Base-by-base conservation (phyloP, 768 basidiomycete genomes). In the Trametes cinnabarina region DNA sequence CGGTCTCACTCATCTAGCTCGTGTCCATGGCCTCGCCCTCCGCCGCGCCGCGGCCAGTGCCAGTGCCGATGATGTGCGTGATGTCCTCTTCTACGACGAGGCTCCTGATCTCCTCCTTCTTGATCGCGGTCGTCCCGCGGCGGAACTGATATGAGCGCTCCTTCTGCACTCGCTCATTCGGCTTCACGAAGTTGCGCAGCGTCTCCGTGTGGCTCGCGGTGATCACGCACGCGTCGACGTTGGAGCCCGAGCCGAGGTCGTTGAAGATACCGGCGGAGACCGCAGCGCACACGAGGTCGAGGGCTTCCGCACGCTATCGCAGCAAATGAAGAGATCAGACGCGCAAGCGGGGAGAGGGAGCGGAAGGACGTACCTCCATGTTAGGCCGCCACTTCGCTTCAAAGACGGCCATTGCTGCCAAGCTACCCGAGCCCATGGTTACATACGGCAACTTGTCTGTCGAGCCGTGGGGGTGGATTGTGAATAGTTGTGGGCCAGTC, bases 371-470 rank as follows among this genome's bases (percentile, higher is more conserved):
- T 44, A 94, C 93, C 71, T 84, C 80, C 84, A 99, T 83, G 70
- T 90, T 77, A 28, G 90, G 78, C 68, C 77, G 80, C 94, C 94
- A 99, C 19, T 78, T 71, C 51, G 81, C 86, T 72, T 99, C 97
- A 63, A 99, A 98, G 12, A 98, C 89, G 10, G 95, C 95, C 97
- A 99, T 99, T 17, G 97, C 97, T 2, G 97, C 97, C 51, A 98
- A 77, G 67, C 86, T 90, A 59, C 97, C 97, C 2, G 92, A 94
- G 32, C 97, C 97, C 96, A 98, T 98, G 1, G 97, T 98, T 35
- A 99, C 96, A 67, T 95, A 99, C 0, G 97, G 97, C 20, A 99
- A 80, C 74, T 98, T 98, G 77, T 98, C 97, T 0, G 96, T 98
- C 14, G 94, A 97, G 3, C 97, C 97, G 73, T 99, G 95, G 0